Percentiles rank a stretch among this genome's conserved stretches.
Conservation (phyloP, 2,329 filamentous ascomycete genomes). For the Arthrobotrys sphaeroides region DNA sequence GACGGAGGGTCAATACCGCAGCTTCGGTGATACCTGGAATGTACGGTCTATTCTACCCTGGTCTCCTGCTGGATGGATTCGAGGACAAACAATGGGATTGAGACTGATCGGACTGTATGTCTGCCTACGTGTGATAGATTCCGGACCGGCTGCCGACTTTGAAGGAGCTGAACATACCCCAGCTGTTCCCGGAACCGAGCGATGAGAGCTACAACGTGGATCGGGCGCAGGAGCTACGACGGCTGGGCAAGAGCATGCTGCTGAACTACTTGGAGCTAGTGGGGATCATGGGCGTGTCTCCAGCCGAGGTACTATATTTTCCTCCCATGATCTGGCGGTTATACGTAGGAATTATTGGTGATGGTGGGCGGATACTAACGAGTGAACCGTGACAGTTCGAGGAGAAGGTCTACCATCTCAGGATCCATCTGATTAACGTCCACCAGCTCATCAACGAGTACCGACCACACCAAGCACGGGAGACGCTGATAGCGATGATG, state of each 20-base stretch:
- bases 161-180: constrained; percentile 75
- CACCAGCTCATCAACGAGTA: constrained; percentile 95
- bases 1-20: constrained; percentile 73
- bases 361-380: not conserved
- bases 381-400: constrained; percentile 65
- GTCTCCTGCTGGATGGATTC: too few relatives aligned
- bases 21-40: constrained; percentile 76
- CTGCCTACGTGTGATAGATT: constrained; percentile 59
- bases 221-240: constrained; percentile 75
- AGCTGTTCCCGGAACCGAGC: constrained; percentile 69
- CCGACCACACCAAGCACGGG: constrained; percentile 87
- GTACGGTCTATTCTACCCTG: constrained; percentile 60
- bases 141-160: constrained; percentile 73
- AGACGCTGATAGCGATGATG: constrained; percentile 87
- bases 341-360: not conserved
- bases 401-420: constrained; percentile 79
- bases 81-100: too few relatives aligned
- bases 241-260: constrained; percentile 82
- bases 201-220: constrained; percentile 69
- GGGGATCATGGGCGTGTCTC: constrained; percentile 74
- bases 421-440: constrained; percentile 86
- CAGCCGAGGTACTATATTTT: constrained; percentile 64
- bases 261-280: constrained; percentile 88
- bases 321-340: not conserved
- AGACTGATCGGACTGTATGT: not conserved